These are phyloP conservation scores for Clarireedia homoeocarpa DNA, from an alignment of 2,329 filamentous ascomycete species.

Conservation along the genomic window DNA sequence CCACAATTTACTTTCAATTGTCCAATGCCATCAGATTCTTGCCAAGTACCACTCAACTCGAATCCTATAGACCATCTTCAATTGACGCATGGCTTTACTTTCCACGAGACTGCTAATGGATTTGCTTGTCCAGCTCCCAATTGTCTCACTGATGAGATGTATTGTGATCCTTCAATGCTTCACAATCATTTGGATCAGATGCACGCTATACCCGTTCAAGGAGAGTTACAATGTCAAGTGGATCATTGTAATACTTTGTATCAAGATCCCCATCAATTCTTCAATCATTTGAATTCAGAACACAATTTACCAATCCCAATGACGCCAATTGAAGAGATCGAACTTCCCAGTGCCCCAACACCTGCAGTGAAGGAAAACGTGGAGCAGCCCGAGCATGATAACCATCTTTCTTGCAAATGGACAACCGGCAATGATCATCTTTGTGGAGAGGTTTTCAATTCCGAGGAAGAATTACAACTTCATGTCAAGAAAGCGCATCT, in stretches of 20 bases:
- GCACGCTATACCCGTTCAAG: conserved; percentile 24
- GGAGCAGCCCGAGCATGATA: conserved; percentile 1
- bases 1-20: conserved; percentile 25
- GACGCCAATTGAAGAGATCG: conserved; percentile 14
- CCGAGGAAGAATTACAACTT: conserved; percentile 42
- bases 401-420: conserved; percentile 24
- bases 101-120: conserved; percentile 14
- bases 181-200: conserved; percentile 26
- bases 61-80: conserved; percentile 26
- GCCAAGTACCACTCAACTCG: conserved; percentile 16
- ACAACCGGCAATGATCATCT: conserved; percentile 3
- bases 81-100: conserved; percentile 23
- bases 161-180: conserved; percentile 20
- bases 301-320: conserved; percentile 19
- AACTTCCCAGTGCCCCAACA: conserved; percentile 6
- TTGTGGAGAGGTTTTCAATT: conserved; percentile 17
- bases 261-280: conserved; percentile 19
- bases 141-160: conserved; percentile 18
- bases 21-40: conserved; percentile 21
- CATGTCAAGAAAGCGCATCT: conserved; percentile 48
- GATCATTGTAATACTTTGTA: conserved; percentile 21
- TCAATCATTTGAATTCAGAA: conserved; percentile 20
- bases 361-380: neutral
- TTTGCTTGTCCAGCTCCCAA: conserved; percentile 24
- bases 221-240: conserved; percentile 21